Conservation (phyloP, 306 rosid genomes). For the Pterocarpus santalinus region DNA sequence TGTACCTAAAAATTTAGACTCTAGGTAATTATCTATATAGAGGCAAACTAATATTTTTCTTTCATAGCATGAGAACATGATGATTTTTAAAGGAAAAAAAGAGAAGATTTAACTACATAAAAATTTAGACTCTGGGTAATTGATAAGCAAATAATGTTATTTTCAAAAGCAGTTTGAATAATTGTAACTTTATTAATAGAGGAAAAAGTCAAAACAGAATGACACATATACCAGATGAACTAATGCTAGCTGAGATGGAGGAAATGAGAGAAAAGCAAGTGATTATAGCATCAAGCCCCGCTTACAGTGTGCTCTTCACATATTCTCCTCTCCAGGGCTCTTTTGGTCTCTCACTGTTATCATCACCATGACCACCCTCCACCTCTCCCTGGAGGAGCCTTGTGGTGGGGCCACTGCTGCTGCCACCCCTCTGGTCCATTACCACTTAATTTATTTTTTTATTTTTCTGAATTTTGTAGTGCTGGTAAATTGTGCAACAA, state of each 20-base stretch:
- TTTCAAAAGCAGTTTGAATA: too few relatives aligned
- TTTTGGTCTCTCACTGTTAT: constrained; percentile 59
- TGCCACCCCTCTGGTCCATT: constrained; percentile 41
- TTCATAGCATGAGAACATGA: background rate
- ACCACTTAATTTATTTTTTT: background rate
- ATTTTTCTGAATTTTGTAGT: background rate
- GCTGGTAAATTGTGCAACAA: constrained; percentile 16
- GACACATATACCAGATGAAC: constrained; percentile 49
- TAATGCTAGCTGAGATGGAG: constrained; percentile 61
- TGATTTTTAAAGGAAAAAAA: too few relatives aligned
- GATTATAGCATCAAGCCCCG: constrained; percentile 70
- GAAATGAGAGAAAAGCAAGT: constrained; percentile 74
- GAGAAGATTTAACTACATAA: too few relatives aligned
- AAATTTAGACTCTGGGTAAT: too few relatives aligned
- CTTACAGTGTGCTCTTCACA: constrained; percentile 61
- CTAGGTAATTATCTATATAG: too few relatives aligned
- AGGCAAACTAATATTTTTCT: background rate
- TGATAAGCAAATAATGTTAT: too few relatives aligned
- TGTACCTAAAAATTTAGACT: too few relatives aligned
- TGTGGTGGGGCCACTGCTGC: constrained; percentile 16
- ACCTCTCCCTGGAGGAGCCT: constrained; percentile 36
- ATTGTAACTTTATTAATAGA: too few relatives aligned
- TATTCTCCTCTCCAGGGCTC: constrained; percentile 66
- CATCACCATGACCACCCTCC: constrained; percentile 12
- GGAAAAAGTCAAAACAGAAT: background rate